Conservation (phyloP, 1,139 yeast species). For the Suhomyces chickasaworum region DNA sequence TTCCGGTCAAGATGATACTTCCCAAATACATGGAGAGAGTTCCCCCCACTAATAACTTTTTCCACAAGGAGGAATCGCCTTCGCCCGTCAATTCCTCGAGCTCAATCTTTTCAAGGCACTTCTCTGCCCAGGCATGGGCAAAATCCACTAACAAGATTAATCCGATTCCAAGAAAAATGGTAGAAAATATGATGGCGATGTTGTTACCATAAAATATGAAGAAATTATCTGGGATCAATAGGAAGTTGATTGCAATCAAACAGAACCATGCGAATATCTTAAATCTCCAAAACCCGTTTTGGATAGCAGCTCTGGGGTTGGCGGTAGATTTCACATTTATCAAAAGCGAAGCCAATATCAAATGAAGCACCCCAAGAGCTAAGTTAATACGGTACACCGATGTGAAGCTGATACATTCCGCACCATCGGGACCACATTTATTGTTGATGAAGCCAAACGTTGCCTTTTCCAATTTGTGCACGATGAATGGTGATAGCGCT, state of each 20-base stretch:
- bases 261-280: slow-evolving; percentile 66
- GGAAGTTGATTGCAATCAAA: slow-evolving; percentile 63
- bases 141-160: slow-evolving; percentile 88
- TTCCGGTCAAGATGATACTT: slow-evolving; percentile 66
- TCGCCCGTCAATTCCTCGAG: slow-evolving; percentile 71
- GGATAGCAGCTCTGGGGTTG: slow-evolving; percentile 80
- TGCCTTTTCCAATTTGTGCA: slow-evolving; percentile 71
- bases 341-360: slow-evolving; percentile 66
- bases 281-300: slow-evolving; percentile 88
- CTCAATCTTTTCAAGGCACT: slow-evolving; percentile 88
- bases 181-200: slow-evolving; percentile 81
- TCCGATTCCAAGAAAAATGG: slow-evolving; percentile 86
- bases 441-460: slow-evolving; percentile 68
- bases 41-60: slow-evolving; percentile 78
- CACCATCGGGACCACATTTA: slow-evolving; percentile 70
- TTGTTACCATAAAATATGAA: slow-evolving; percentile 91
- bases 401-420: slow-evolving; percentile 88
- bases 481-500: slow-evolving; percentile 80
- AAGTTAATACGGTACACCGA: slow-evolving; percentile 90
- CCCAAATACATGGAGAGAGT: slow-evolving; percentile 82
- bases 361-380: slow-evolving; percentile 80
- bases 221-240: slow-evolving; percentile 79
- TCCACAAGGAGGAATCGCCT: slow-evolving; percentile 65
- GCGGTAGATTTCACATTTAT: slow-evolving; percentile 76
- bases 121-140: slow-evolving; percentile 99